Base-by-base conservation (phyloP, 192 early-diverging fungal genomes). In the Coemansia asiatica region DNA sequence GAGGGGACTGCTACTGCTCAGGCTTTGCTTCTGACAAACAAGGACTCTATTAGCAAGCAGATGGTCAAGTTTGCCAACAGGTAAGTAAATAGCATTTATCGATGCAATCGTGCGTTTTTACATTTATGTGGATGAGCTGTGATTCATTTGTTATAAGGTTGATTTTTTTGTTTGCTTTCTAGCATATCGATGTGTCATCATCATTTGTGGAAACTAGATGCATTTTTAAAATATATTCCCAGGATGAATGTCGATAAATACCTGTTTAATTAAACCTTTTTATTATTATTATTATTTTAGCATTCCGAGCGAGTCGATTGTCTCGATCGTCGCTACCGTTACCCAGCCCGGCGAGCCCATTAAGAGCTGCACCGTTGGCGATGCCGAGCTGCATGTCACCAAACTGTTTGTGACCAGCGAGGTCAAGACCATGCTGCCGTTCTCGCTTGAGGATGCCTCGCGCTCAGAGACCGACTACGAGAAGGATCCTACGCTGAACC, bases 1-100 rank as follows among this genome's bases (percentile, higher is more conserved):
- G 94, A 98, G 76, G 82, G 85, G 51, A 87, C 86, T 31, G 82
- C 83, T 40, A 99, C 95, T n/a, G 91, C 92, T 50, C 97, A 99
- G 82, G 93, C 87, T 31, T 84, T 98, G 53, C 63, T 98, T 25
- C 68, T 84, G 16, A 86, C 85, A 44, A 84, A 96, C 67, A 88
- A 85, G 18, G 67, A 81, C 23, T 83, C 72, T 8, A 84, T 96
- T 67, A 96, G 94, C 89, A 96, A 96, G 85, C 87, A 93, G 56
- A 97, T 98, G 94, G 84, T 96, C 63, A 97, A 96, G 82, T 98
- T 90, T 84, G 88, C 89, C 38, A 71, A 71, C 26, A 80, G 75
- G 75, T 78, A 69, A 68, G 87, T 90, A 78, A 55, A n/a, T n/a
- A n/a, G n/a, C n/a, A n/a, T n/a, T n/a, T n/a, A n/a, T n/a, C n/a